These are phyloP conservation scores for Clohesyomyces aquaticus DNA, from an alignment of 495 filamentous ascomycete species.

Conservation along the genomic window DNA sequence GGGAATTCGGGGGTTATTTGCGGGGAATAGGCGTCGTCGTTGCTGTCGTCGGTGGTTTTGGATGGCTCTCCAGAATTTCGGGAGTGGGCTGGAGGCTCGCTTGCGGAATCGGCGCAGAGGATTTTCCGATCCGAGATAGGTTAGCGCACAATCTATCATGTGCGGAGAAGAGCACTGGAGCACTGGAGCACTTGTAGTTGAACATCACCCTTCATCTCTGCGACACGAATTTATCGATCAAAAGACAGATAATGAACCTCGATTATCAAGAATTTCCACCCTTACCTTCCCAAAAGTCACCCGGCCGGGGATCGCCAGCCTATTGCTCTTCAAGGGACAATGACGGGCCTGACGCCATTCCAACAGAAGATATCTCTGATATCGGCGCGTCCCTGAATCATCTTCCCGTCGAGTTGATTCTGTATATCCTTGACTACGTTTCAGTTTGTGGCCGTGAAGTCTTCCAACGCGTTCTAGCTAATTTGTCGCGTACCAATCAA, in stretches of 20 bases:
- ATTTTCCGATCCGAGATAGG: not conserved
- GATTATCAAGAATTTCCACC: not conserved
- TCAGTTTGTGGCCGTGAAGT: not conserved
- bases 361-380: not conserved
- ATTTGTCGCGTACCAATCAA: constrained; percentile 11
- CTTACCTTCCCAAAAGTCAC: not conserved
- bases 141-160: not conserved
- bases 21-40: constrained; percentile 8
- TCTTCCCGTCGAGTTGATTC: constrained; percentile 22
- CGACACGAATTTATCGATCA: not conserved
- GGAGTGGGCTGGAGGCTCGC: constrained; percentile 1
- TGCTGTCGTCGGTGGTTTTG: constrained; percentile 17
- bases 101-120: constrained; percentile 4
- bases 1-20: constrained; percentile 6
- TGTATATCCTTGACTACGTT: constrained; percentile 23
- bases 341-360: not conserved
- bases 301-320: no score
- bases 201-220: not conserved
- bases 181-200: not conserved
- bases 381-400: not conserved
- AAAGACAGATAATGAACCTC: not conserved
- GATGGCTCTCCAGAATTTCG: not conserved
- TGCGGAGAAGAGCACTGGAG: no score
- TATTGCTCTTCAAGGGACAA: not conserved
- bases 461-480: constrained; percentile 1